phyloP scores from a whole-genome alignment of 495 filamentous ascomycete species.

The Staphylotrichum longicolle region DNA sequence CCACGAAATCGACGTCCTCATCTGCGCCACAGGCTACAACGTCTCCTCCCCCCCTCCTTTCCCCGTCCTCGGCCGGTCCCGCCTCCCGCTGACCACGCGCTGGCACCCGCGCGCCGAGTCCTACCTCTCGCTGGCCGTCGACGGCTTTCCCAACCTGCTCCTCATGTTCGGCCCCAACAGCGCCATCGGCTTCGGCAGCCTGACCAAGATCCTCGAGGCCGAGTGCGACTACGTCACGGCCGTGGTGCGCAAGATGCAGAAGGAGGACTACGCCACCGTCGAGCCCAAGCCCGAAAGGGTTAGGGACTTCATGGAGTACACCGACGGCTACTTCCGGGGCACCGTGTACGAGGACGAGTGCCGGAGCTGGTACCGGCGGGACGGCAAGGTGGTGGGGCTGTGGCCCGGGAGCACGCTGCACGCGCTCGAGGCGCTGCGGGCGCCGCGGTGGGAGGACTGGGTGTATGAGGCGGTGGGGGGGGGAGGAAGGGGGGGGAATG shows the following conservation, averaged over 20 bases:
- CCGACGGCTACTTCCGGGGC: slow-evolving; percentile 59
- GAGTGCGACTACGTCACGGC: slow-evolving; percentile 61
- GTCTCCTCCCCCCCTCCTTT: slow-evolving; percentile 59
- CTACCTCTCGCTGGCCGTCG: slow-evolving; percentile 63
- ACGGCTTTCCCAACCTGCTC: slow-evolving; percentile 66
- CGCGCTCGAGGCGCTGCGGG: slow-evolving; percentile 43
- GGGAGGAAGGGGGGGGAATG: slow-evolving; percentile 22
- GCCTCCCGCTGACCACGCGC: slow-evolving; percentile 49
- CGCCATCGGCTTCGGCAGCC: slow-evolving; percentile 54
- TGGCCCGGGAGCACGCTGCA: slow-evolving; percentile 48
- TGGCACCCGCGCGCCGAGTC: slow-evolving; percentile 55
- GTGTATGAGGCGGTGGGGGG: slow-evolving; percentile 36
- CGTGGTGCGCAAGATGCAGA: slow-evolving; percentile 63
- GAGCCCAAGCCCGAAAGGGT: slow-evolving; percentile 54
- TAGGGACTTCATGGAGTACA: slow-evolving; percentile 59
- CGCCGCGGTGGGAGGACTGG: slow-evolving; percentile 48
- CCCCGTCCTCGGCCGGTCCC: slow-evolving; percentile 51
- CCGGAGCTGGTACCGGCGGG: slow-evolving; percentile 65
- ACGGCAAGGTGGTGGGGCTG: slow-evolving; percentile 38
- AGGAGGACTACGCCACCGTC: slow-evolving; percentile 61
- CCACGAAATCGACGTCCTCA: slow-evolving; percentile 47
- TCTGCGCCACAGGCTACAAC: slow-evolving; percentile 70
- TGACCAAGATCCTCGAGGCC: slow-evolving; percentile 56
- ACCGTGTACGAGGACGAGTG: slow-evolving; percentile 67
- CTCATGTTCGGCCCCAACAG: slow-evolving; percentile 61